Evolutionary conservation across 768 basidiomycete species (phyloP).

Genomic region (Lactifluus piperatus): DNA sequence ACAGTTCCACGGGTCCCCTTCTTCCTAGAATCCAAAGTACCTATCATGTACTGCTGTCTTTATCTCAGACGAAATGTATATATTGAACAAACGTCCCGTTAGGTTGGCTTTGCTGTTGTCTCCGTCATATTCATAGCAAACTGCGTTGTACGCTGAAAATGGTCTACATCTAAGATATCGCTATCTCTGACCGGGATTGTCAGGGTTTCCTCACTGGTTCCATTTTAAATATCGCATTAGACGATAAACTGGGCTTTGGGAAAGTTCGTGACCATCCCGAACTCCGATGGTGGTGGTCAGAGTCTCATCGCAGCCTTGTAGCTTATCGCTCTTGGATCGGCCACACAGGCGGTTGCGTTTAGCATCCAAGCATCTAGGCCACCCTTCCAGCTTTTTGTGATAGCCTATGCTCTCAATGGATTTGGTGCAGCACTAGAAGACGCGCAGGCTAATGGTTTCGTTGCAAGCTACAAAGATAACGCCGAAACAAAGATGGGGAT

Average conservation of each 20-base stretch:
- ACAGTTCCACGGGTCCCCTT: slow-evolving; percentile 65
- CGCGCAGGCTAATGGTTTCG: slow-evolving; percentile 64
- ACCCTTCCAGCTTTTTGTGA: slow-evolving; percentile 55
- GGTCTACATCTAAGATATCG: neutral
- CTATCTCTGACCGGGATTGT: slow-evolving; percentile 14
- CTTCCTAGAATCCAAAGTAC: slow-evolving; percentile 60
- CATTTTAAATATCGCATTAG: slow-evolving; percentile 38
- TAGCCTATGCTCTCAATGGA: slow-evolving; percentile 40
- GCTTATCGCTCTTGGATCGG: slow-evolving; percentile 39
- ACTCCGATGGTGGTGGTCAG: neutral
- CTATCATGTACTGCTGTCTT: slow-evolving; percentile 32
- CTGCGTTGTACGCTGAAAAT: slow-evolving; percentile 30
- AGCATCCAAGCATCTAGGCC: slow-evolving; percentile 44
- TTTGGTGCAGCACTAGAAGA: slow-evolving; percentile 49
- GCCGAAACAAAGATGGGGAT: slow-evolving; percentile 60
- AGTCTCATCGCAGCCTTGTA: slow-evolving; percentile 15
- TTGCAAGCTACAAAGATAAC: slow-evolving; percentile 49
- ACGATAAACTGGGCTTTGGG: slow-evolving; percentile 39
- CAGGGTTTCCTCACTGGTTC: slow-evolving; percentile 44
- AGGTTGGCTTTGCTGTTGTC: slow-evolving; percentile 46
- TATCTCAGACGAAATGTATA: neutral
- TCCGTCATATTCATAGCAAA: slow-evolving; percentile 53
- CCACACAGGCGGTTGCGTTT: slow-evolving; percentile 46
- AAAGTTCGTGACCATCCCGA: slow-evolving; percentile 28
- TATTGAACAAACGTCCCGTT: neutral